Conservation (phyloP, 1,284 basidiomycete genomes). For the Ustilago cynodontis region DNA sequence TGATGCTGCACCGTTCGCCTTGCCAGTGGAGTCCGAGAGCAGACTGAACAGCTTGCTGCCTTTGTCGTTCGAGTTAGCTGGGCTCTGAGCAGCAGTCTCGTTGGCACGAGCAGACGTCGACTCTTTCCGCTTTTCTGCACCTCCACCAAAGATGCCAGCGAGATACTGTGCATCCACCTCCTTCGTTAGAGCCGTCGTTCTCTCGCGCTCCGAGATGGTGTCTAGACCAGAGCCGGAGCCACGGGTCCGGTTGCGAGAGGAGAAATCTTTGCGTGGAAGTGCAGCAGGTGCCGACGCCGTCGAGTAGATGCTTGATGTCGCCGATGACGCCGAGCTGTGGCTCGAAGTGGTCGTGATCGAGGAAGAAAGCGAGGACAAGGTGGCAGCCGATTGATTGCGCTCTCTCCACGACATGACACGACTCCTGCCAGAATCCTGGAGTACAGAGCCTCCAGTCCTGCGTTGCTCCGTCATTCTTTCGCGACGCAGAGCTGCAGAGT, state of each 20-base stretch:
- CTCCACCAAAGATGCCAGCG: constrained; percentile 59
- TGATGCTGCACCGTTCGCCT: constrained; percentile 2
- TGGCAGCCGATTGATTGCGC: constrained; percentile 50
- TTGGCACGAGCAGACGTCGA: background rate
- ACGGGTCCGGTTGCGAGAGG: constrained; percentile 26
- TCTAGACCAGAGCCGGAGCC: constrained; percentile 49
- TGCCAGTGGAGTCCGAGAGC: constrained; percentile 20
- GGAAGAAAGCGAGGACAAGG: constrained; percentile 39
- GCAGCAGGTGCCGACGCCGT: constrained; percentile 59
- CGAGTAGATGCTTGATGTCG: constrained; percentile 56
- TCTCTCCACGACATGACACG: constrained; percentile 57
- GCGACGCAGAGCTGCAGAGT: constrained; percentile 50
- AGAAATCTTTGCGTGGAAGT: constrained; percentile 44
- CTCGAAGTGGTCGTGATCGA: constrained; percentile 42
- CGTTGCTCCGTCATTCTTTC: constrained; percentile 55
- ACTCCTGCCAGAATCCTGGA: constrained; percentile 45
- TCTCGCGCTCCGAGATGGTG: constrained; percentile 52
- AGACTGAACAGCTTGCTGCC: constrained; percentile 24
- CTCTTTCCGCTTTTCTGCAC: constrained; percentile 26
- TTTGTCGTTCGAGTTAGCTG: constrained; percentile 8
- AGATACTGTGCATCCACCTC: constrained; percentile 58
- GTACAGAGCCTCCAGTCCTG: constrained; percentile 22
- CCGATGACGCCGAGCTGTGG: constrained; percentile 41
- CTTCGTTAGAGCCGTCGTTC: constrained; percentile 20
- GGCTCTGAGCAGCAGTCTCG: background rate